Conservation (phyloP, 2,329 filamentous ascomycete species). For the Trichophyton rubrum region DNA sequence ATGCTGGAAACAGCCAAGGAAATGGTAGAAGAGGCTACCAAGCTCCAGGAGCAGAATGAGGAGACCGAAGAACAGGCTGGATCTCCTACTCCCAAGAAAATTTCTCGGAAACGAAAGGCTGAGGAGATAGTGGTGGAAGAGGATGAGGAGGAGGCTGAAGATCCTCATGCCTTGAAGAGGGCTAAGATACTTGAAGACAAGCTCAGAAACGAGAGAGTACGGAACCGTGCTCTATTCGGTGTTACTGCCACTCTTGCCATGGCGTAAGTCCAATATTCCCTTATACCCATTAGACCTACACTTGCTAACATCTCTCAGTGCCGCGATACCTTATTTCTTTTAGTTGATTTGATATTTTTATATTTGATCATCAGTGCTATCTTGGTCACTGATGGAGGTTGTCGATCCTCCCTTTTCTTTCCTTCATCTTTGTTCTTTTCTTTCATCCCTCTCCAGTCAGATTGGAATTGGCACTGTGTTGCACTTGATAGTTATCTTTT, state of each 20-base stretch:
- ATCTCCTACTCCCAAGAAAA: conserved; percentile 13
- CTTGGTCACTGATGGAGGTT: not conserved
- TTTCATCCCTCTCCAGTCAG: not conserved
- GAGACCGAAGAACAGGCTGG: conserved; percentile 21
- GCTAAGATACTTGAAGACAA: conserved; percentile 58
- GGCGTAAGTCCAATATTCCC: conserved; percentile 54
- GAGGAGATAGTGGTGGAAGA: conserved; percentile 49
- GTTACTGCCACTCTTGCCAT: conserved; percentile 76
- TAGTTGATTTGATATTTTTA: conserved; percentile 14
- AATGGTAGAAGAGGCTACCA: conserved; percentile 67
- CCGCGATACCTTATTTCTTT: conserved; percentile 38
- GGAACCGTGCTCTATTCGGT: conserved; percentile 72
- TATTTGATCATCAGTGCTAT: not conserved
- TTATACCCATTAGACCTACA: not conserved
- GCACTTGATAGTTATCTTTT: conserved; percentile 7
- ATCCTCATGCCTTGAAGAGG: conserved; percentile 50
- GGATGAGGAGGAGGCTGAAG: conserved; percentile 27
- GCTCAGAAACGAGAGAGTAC: conserved; percentile 72
- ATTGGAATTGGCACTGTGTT: conserved; percentile 3
- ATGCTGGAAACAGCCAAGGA: conserved; percentile 79
- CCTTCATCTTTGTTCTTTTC: not conserved
- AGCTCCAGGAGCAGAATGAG: conserved; percentile 28
- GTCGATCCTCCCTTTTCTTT: not conserved
- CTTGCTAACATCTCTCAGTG: conserved; percentile 20
- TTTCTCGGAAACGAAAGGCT: conserved; percentile 57